Conservation (phyloP, 169 alveolate genomes). For the Cyclospora cayetanensis region DNA sequence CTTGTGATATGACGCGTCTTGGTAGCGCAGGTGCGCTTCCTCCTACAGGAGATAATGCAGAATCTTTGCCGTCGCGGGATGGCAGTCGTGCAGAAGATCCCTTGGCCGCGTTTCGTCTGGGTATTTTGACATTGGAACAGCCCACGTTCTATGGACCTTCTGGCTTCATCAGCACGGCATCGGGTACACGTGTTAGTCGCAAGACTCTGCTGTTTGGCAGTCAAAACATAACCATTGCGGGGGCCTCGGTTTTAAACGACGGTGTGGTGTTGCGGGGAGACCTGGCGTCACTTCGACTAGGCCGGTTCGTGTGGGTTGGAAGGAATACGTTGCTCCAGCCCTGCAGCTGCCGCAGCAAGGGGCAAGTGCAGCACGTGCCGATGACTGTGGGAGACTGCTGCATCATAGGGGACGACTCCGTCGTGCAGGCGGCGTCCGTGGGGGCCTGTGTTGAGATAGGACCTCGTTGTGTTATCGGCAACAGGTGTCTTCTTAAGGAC, state of each 20-base stretch:
- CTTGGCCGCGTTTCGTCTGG: not conserved
- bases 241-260: constrained; percentile 42
- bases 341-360: constrained; percentile 15
- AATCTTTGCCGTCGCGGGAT: no score
- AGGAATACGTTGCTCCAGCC: constrained; percentile 78
- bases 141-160: not conserved
- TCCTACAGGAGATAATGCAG: no score
- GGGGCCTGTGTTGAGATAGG: constrained; percentile 88
- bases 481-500: constrained; percentile 82
- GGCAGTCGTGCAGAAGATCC: no score
- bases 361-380: constrained; percentile 55
- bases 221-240: constrained; percentile 75
- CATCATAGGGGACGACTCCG: constrained; percentile 83
- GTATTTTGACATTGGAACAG: not conserved
- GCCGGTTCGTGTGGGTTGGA: constrained; percentile 80
- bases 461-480: constrained; percentile 84
- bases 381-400: constrained; percentile 85
- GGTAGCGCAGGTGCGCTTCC: no score
- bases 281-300: constrained; percentile 81
- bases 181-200: constrained; percentile 75
- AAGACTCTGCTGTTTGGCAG: constrained; percentile 76
- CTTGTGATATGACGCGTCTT: no score
- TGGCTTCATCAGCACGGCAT: constrained; percentile 53
- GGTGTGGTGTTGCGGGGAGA: constrained; percentile 82
- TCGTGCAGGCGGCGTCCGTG: constrained; percentile 81